Percentiles rank a stretch among this genome's conserved stretches.
These are phyloP conservation scores for Cicer arietinum DNA, from an alignment of 306 rosid species.

Conservation along the genomic window DNA sequence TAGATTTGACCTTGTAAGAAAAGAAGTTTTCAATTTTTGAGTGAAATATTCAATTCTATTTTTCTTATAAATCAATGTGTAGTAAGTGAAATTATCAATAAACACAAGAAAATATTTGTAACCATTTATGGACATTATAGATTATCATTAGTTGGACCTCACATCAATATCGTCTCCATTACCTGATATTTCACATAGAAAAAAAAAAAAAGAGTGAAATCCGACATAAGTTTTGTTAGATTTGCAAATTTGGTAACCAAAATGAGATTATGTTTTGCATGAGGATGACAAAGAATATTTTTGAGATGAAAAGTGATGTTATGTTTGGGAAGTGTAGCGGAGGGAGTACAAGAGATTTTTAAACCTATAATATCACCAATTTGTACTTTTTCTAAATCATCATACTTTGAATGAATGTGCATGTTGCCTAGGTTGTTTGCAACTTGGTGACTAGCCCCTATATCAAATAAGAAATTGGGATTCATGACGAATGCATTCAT, in stretches of 20 bases:
- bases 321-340: not conserved
- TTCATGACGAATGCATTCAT: too few species aligned
- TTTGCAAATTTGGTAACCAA: too few species aligned
- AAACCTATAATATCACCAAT: not conserved
- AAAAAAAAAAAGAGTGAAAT: not conserved
- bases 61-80: not conserved
- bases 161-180: not conserved
- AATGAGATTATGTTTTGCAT: too few species aligned
- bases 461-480: not conserved
- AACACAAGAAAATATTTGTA: not conserved
- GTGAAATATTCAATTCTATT: not conserved
- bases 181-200: not conserved
- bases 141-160: too few species aligned
- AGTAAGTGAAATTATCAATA: not conserved
- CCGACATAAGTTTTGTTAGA: not conserved
- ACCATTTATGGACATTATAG: not conserved
- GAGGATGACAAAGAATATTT: not conserved
- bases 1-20: not conserved
- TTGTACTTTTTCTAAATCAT: not conserved
- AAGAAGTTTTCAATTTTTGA: not conserved
- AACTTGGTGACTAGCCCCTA: not conserved
- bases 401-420: not conserved
- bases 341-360: not conserved
- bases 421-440: not conserved
- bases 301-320: not conserved